Base-by-base conservation (phyloP, 1,284 basidiomycete species). In the Irpex rosettiformis region DNA sequence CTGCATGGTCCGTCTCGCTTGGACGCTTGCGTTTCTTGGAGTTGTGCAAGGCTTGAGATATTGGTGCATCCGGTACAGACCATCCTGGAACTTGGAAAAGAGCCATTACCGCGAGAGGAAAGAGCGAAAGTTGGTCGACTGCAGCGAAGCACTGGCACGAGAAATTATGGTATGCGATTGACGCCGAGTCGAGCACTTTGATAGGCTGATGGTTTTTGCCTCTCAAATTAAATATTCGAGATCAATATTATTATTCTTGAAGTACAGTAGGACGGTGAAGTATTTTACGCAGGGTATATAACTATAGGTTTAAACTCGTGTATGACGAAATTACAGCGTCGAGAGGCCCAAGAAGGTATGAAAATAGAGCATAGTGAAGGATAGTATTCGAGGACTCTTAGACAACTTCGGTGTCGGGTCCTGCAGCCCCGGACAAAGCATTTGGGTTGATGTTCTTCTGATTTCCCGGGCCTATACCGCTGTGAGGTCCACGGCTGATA, bases 31-130 rank as follows among this genome's bases (percentile, higher is more conserved):
- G 83, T 67, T 93, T 93, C 16, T 30, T 54, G 25, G 56, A 18
- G 43, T 49, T 58, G 68, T 80, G 85, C 18, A 81, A 78, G 6
- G 58, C 51, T 4, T 70, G 65, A 25, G 82, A 37, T 16, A 37
- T 69, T 3, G 84, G 80, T 1, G 73, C 73, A 11, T 73, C 66
- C 21, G 80, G 74, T 4, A 89, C 73, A 43, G 79, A 77, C 89
- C 89, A 91, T 29, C 89, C 89, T 3, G 89, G 85, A 10, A 91
- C 84, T 47, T 89, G 77, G 71, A 91, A 91, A 56, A 88, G 67
- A 52, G 76, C 68, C 81, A 82, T 82, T 33, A 21, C 42, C 27
- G 49, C 10, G 7, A 40, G 24, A 52, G 25, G 51, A 43, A 5
- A 13, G 47, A 40, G 10, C n/a, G 21, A 22, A 6, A 53, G 33